Conservation (phyloP, 208 protist species). For the Acanthamoeba sp. region DNA sequence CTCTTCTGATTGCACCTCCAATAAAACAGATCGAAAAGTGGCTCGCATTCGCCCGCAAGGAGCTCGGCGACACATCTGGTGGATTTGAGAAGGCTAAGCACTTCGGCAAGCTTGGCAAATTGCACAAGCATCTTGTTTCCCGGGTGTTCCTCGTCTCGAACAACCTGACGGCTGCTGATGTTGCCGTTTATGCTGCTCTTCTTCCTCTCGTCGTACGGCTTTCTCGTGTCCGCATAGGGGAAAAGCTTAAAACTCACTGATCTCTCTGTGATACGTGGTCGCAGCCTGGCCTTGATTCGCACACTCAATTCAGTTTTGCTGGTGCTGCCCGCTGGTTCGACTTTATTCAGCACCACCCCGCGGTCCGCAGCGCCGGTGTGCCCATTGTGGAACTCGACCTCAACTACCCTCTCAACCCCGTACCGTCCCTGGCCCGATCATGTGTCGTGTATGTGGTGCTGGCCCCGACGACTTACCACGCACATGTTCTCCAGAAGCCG, state of each 20-base stretch:
- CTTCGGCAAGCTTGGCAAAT: conserved; percentile 41
- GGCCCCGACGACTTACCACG: neutral
- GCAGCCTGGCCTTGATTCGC: conserved; percentile 19
- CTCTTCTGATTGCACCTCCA: neutral
- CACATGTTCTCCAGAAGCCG: conserved; percentile 11
- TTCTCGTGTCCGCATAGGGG: neutral
- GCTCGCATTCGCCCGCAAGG: conserved; percentile 54
- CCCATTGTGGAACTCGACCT: conserved; percentile 39
- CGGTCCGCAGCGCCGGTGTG: conserved; percentile 1
- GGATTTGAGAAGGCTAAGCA: conserved; percentile 63
- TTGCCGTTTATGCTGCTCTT: conserved; percentile 63
- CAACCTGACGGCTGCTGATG: conserved; percentile 53
- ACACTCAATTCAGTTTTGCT: conserved; percentile 61
- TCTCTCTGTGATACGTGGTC: neutral
- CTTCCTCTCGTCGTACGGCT: conserved; percentile 47
- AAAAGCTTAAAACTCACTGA: neutral
- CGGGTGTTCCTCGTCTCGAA: conserved; percentile 63
- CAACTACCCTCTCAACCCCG: conserved; percentile 40
- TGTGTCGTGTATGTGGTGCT: neutral
- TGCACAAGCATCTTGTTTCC: conserved; percentile 65
- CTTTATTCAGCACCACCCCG: conserved; percentile 65
- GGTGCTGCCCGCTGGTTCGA: conserved; percentile 71
- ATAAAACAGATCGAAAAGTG: conserved; percentile 74
- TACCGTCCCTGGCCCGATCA: neutral
- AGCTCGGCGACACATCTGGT: conserved; percentile 38